Evolutionary conservation across 352 stramenopile genomes (phyloP), one percentile per base, ranked within the genome.

Genomic region (Stephanocyclus meneghinianus): DNA sequence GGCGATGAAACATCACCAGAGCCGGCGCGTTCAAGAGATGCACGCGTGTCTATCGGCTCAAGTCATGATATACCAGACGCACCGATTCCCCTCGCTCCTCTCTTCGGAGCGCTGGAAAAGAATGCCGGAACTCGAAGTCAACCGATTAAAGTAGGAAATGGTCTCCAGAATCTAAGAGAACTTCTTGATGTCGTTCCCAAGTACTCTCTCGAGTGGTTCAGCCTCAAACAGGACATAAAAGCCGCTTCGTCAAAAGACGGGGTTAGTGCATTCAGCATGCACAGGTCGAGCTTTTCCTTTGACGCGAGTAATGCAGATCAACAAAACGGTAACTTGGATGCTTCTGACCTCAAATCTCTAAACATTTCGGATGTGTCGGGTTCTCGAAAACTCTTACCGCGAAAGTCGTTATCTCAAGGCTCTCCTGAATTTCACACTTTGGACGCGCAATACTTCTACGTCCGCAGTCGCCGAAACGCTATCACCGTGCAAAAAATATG

Each of bases 161-260:
- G 55, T 15, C 30, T 45, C 7, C 10, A 15, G 10, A 44, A 62
- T n/a, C 65, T 80, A 5, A 56, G 78, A 55, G 61, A 59, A 8
- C 32, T 77, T 30, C 42, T 86, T 15, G 16, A 70, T n/a, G n/a
- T 8, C 26, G n/a, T 80, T 29, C 71, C 51, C 9, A 86, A 83
- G 30, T 86, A 81, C 47, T 75, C 56, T 57, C 50, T n/a, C 8
- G 71, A 77, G 18, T 86, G 79, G 79, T 86, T 86, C 45, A 30
- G 67, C 53, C 51, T 86, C 0, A 86, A 83, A 50, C 65, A 78
- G 30, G 74, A 86, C 18, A 59, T 86, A 4, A 71, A 62, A 44
- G 55, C 21, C 1, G 26, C 30, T 29, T 62, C 55, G 3, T 30
- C 15, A 21, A 59, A 59, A 59, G 21, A 59, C 2, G n/a, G 15